These are phyloP conservation scores for Collybia sordida DNA, from an alignment of 768 basidiomycete species.

Conservation along the genomic window DNA sequence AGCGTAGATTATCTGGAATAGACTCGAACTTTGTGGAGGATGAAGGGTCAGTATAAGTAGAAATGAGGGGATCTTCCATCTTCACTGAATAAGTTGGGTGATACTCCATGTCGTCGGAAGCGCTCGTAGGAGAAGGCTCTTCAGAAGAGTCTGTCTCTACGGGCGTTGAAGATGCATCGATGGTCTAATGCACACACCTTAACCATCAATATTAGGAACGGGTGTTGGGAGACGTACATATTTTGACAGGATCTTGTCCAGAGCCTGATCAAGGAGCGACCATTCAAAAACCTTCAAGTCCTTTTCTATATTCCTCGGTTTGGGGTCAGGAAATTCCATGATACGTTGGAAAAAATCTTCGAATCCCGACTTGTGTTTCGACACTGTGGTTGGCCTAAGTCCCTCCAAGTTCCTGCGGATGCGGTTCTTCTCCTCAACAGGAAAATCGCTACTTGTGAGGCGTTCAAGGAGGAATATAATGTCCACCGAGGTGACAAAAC, in stretches of 20 bases:
- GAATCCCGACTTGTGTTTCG: slow-evolving; percentile 77
- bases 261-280: slow-evolving; percentile 64
- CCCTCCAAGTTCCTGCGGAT: slow-evolving; percentile 94
- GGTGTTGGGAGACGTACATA: slow-evolving; percentile 52
- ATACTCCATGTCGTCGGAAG: slow-evolving; percentile 19
- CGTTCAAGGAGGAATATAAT: slow-evolving; percentile 90
- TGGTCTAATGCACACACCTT: slow-evolving; percentile 32
- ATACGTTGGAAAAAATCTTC: slow-evolving; percentile 93
- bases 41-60: slow-evolving; percentile 10
- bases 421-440: slow-evolving; percentile 95
- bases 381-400: slow-evolving; percentile 86
- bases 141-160: slow-evolving; percentile 32
- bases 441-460: slow-evolving; percentile 73
- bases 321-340: slow-evolving; percentile 94
- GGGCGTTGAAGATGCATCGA: slow-evolving; percentile 40
- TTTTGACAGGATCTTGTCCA: slow-evolving; percentile 83
- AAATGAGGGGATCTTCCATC: slow-evolving; percentile 12
- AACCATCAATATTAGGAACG: background rate
- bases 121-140: slow-evolving; percentile 24
- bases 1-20: slow-evolving; percentile 20
- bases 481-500: slow-evolving; percentile 93
- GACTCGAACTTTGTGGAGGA: slow-evolving; percentile 26
- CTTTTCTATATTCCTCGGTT: slow-evolving; percentile 96
- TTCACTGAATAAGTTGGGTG: slow-evolving; percentile 11
- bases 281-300: slow-evolving; percentile 89